Evolutionary conservation across 441 rosid species (phyloP), one percentile per base, ranked within the genome.

Genomic region (Jatropha multifida): DNA sequence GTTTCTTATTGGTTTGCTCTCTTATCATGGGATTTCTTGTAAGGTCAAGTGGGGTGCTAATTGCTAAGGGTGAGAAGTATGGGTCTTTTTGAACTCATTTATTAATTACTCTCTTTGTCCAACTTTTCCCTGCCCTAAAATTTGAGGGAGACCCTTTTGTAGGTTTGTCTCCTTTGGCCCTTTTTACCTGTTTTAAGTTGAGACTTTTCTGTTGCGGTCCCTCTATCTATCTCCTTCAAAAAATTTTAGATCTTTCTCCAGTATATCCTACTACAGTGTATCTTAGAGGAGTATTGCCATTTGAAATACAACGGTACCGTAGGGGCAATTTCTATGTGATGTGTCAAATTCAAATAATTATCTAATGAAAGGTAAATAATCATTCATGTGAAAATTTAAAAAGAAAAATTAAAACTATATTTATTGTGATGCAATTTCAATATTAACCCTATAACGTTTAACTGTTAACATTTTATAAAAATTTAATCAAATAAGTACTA

Each of bases 11-110:
- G 97, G 97, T 27, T 79, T 74, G 27, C 73, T 73, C 74, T 81
- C 72, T 55, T 69, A 80, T 88, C 86, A 61, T 2, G 81, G 90
- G 97, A 90, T 92, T 94, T 90, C 93, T 70, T 0, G 82, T 77
- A 80, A 87, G 94, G 44, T 71, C 87, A 15, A 8, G 46, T 40
- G 80, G 52, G 32, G 2, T 27, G 4, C 12, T 27, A 5, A 12
- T 12, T 60, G 64, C 81, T 63, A 58, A 68, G 83, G 80, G 76
- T 86, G 83, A 72, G 85, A 66, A 56, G n/a, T 51, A 59, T 56
- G 37, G 40, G 55, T 20, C 17, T 18, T 65, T 48, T 69, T 42
- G 59, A 20, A 27, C 41, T 56, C 56, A 46, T 69, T 69, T 14
- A 12, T 40, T 38, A 8, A 10, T 48, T 26, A 6, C 17, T 62